A percentile compares a stretch with the other conserved stretches of the same genome.
Evolutionary conservation across 2,329 filamentous ascomycete species (phyloP).

Genomic region (Fusarium sp.): DNA sequence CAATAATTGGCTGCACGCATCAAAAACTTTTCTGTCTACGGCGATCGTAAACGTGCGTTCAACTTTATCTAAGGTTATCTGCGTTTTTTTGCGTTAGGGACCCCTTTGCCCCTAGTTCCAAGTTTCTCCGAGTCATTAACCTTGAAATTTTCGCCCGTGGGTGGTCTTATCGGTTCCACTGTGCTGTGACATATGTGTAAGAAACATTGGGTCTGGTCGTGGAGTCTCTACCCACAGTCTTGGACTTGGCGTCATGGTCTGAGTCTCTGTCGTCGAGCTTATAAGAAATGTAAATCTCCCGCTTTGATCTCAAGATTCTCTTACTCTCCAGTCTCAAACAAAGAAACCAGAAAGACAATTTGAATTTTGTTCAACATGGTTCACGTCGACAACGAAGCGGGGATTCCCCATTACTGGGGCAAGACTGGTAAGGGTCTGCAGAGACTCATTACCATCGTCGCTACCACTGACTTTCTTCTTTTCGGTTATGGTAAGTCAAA

Average conservation of each 20-base stretch:
- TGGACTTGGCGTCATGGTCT: slow-evolving; percentile 13
- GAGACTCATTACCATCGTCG: slow-evolving; percentile 32
- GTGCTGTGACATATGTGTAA: slow-evolving; percentile 13
- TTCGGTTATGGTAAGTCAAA: slow-evolving; percentile 32
- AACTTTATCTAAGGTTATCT: slow-evolving; percentile 34
- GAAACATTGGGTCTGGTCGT: slow-evolving; percentile 11
- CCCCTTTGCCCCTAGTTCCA: slow-evolving; percentile 3
- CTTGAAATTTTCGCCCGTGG: background rate
- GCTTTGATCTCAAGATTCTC: background rate
- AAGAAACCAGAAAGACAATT: slow-evolving; percentile 4
- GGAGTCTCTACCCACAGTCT: slow-evolving; percentile 3
- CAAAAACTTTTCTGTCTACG: slow-evolving; percentile 7
- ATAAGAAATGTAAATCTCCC: slow-evolving; percentile 29
- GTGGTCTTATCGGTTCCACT: slow-evolving; percentile 23
- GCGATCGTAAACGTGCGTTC: slow-evolving; percentile 1
- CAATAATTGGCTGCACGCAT: background rate
- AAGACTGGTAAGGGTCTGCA: slow-evolving; percentile 34
- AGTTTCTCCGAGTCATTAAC: slow-evolving; percentile 24
- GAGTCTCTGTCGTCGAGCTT: background rate
- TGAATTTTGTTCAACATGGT: slow-evolving; percentile 25
- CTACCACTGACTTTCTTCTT: slow-evolving; percentile 34
- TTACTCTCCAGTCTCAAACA: background rate
- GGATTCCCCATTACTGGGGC: slow-evolving; percentile 36
- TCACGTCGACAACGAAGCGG: slow-evolving; percentile 34
- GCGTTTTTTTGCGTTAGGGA: background rate